Evolutionary conservation across 1,139 yeast genomes (phyloP), one percentile per base, ranked within the genome.

Genomic region (Sugiyamaella pinicola): DNA sequence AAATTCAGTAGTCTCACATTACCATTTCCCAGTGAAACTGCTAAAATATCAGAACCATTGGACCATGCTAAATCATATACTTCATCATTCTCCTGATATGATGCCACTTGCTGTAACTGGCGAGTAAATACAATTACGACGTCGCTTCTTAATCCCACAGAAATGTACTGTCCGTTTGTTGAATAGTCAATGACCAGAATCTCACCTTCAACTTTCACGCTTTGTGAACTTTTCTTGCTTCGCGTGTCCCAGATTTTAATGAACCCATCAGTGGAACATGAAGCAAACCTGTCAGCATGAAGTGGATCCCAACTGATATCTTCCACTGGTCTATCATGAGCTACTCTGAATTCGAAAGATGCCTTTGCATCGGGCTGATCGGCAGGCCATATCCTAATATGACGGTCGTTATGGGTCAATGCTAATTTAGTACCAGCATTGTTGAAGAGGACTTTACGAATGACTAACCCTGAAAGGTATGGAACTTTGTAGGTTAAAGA

Each of bases 301-400:
- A 64, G 64, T 0, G 90, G 87, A 54, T 82, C 76, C 90, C 93
- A 87, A 1, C 81, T 66, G 2, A 86, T 60, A 13, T 77, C 65
- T 45, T 78, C 79, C 1, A 82, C 80, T 1, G 80, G 69, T 54
- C 71, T 72, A 1, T 69, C 71, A 56, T 80, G 84, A 1, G 58
- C 59, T 17, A 54, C 55, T 40, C 56, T 47, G 10, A 61, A 56
- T 31, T 63, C 67, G 10, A 56, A 53, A 9, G 60, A 51, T 1
- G 58, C 40, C 42, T 61, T 60, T 9, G 56, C 44, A 28, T 64
- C 69, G 1, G 65, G 61, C 22, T 59, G 56, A 35, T 62, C 67
- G 1, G 60, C 49, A 9, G 57, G 57, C 70, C 70, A 67, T 12
- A 67, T 55, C 18, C 65, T 57, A 7, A 67, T 54, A 22, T 58